Evolutionary conservation across 1,284 basidiomycete species (phyloP).

Genomic region (Heimioporus retisporus): DNA sequence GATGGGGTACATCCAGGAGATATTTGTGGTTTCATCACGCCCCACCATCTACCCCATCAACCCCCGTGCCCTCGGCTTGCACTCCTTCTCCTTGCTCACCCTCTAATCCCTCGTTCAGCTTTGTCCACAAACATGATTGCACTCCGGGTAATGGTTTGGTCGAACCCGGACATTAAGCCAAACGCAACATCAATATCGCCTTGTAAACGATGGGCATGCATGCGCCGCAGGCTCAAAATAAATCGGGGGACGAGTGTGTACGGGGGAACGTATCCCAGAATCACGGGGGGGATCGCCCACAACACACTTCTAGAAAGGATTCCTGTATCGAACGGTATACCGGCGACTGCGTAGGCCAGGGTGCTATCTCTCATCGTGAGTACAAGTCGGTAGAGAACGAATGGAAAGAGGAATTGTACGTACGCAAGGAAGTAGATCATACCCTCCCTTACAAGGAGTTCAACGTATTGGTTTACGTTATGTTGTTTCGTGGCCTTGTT

Average conservation of each 20-base stretch:
- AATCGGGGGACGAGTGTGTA: not conserved
- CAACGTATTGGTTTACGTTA: not conserved
- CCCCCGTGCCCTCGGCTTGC: too few species aligned
- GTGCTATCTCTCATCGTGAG: not conserved
- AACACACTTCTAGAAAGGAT: not conserved
- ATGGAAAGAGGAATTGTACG: not conserved
- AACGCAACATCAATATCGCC: not conserved
- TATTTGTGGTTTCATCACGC: too few species aligned
- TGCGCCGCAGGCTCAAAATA: not conserved
- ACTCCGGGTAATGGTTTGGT: too few species aligned
- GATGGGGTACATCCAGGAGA: too few species aligned
- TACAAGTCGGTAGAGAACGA: not conserved
- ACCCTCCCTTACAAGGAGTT: not conserved
- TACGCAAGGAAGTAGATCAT: not conserved
- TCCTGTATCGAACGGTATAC: not conserved
- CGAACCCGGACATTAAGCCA: too few species aligned
- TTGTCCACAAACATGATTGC: too few species aligned
- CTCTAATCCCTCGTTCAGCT: too few species aligned
- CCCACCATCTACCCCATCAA: too few species aligned
- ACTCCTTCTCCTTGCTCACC: too few species aligned
- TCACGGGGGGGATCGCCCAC: too few species aligned
- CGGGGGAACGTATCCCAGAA: not conserved
- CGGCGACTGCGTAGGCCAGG: not conserved
- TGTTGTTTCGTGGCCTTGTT: not conserved
- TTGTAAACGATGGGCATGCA: not conserved